Base-by-base conservation (phyloP, 2,329 filamentous ascomycete species). In the Helicocarpus griseus region DNA sequence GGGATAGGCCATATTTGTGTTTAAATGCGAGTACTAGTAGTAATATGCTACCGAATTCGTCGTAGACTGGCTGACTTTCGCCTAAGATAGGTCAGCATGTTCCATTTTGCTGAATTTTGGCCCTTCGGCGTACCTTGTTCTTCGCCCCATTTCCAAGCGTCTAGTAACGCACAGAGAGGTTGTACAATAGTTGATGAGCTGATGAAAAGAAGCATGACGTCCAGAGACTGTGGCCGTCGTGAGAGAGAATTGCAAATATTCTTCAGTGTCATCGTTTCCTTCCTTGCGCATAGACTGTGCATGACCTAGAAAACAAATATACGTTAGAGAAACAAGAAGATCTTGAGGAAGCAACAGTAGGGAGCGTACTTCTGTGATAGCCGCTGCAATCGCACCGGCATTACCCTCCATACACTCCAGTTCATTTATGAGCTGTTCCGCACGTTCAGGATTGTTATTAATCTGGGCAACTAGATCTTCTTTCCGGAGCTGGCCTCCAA, bases 361-460 rank as follows among this genome's bases (percentile, higher is more conserved):
- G 43, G 13, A 24, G 63, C 74, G 59, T 65, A 85, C 83, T 72
- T 88, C 85, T 36, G 83, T 80, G 41, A 90, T 74, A 2, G 89
- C 90, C 54, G 85, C 82, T 48, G 86, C 86, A 17, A 94, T 87
- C 2, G 89, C 88, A 2, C 87, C 89, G 2, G 88, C 88, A 65
- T 96, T 96, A 1, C 91, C 91, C 61, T 95, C 88, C 78, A 93
- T 89, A 48, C 85, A 85, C 52, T 95, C 89, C 22, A 98, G 75
- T 60, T 95, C 89, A 36, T 83, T 80, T 38, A 96, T 81, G 29
- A 95, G 75, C 40, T 83, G 79, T 57, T 89, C 86, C 1, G 87
- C 81, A 56, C 83, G 81, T 55, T 89, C 86, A 0, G 83, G 80
- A 58, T 94, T 88, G 9, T 80, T 78, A 45, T 85, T 78, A 56